Conservation (phyloP, 345 rosid genomes). For the Camelina neglecta region DNA sequence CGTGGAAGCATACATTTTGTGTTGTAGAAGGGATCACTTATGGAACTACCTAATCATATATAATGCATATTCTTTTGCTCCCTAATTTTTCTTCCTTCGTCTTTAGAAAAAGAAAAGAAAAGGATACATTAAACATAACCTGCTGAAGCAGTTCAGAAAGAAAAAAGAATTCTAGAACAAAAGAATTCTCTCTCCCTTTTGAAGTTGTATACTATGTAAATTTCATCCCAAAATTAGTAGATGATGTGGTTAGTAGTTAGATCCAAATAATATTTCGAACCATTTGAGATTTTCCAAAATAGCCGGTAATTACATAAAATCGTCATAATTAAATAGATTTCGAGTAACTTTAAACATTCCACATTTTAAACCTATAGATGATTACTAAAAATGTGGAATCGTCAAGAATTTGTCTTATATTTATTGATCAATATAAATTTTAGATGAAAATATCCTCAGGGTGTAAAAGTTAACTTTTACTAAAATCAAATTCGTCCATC, state of each 20-base stretch:
- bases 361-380: background rate
- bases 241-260: background rate
- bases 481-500: conserved; percentile 13
- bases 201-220: background rate
- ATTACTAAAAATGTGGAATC: background rate
- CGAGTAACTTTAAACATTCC: background rate
- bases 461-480: background rate
- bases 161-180: background rate
- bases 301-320: background rate
- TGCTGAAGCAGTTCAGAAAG: too few species aligned
- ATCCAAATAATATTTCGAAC: background rate
- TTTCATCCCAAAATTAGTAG: background rate
- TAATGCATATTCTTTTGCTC: conserved; percentile 23
- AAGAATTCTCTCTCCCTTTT: background rate
- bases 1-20: conserved; percentile 19
- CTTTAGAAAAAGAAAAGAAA: background rate
- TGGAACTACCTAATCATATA: conserved; percentile 32
- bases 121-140: too few species aligned
- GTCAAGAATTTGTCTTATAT: too few species aligned
- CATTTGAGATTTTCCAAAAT: background rate
- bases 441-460: too few species aligned
- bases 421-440: too few species aligned
- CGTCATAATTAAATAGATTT: background rate
- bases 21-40: conserved; percentile 27
- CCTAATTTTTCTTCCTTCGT: conserved; percentile 3